Conservation (phyloP, 495 filamentous ascomycete genomes). For the Rhypophila decipiens region DNA sequence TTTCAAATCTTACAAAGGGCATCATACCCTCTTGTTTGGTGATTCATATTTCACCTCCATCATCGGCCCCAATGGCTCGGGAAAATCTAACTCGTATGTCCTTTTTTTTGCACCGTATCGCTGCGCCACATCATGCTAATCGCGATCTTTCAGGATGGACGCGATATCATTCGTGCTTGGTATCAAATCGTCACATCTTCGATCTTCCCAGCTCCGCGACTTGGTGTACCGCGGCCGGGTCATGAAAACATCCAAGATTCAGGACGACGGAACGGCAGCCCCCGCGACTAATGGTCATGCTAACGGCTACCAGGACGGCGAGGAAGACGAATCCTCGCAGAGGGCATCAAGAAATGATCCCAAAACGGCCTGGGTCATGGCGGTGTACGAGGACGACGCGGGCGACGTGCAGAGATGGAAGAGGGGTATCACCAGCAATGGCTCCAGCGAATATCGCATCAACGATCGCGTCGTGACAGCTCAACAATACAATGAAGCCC, state of each 20-base stretch:
- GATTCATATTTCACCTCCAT: conserved; percentile 99
- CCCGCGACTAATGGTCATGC: conserved; percentile 49
- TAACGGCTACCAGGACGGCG: conserved; percentile 46
- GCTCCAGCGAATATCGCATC: conserved; percentile 92
- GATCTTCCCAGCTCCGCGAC: conserved; percentile 90
- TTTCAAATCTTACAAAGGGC: conserved; percentile 98
- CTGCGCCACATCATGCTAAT: conserved; percentile 3
- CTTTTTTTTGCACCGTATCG: not conserved
- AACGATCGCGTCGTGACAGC: conserved; percentile 85
- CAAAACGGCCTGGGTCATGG: conserved; percentile 96
- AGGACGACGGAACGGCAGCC: conserved; percentile 71
- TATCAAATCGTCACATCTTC: conserved; percentile 94
- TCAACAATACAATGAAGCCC: conserved; percentile 84
- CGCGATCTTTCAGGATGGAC: conserved; percentile 67
- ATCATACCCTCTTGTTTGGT: conserved; percentile 89
- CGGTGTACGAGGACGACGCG: conserved; percentile 95
- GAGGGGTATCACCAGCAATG: conserved; percentile 80
- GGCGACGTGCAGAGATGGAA: conserved; percentile 96
- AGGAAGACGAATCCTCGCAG: conserved; percentile 53
- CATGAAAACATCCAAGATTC: conserved; percentile 82
- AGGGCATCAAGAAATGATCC: conserved; percentile 62
- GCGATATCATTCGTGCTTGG: conserved; percentile 98
- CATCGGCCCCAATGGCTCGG: conserved; percentile 98
- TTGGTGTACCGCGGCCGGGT: conserved; percentile 95
- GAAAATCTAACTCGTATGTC: conserved; percentile 97